Base-by-base conservation (phyloP, 1,284 basidiomycete species). In the Cystobasidiaceae sp. region DNA sequence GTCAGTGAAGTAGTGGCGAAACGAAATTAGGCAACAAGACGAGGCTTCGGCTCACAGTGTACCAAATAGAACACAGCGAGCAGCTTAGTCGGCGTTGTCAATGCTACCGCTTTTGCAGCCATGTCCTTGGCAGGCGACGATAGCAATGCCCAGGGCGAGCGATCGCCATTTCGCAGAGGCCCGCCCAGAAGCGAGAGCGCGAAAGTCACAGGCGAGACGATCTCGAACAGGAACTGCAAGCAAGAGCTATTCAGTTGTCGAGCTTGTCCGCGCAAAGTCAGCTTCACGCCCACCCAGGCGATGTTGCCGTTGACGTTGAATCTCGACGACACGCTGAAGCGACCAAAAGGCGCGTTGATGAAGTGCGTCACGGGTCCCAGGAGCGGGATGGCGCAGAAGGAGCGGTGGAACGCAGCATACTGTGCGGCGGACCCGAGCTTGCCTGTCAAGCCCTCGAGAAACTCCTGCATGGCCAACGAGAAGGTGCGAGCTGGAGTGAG, bases 311-410 rank as follows among this genome's bases (percentile, higher is more conserved):
- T 67, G 43, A 73, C 59, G n/a, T 60, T 69, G 39, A 70, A 37
- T 19, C 6, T 28, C 8, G 41, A 57, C 9, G 48, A 33, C 8
- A 63, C 25, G 28, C 68, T 52, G 60, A 75, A 78, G 4, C 73
- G 57, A 7, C 77, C 77, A 49, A 76, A 76, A 1, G 77, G 77
- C 0, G 77, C 77, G 33, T 77, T 37, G 63, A 66, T 58, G 34
- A 55, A 54, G 25, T 41, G 43, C 51, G 61, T 56, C 33, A 56
- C 52, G 28, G 52, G 61, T 4, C 51, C 61, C 11, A 55, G 32
- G 19, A 56, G 39, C 23, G 46, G 37, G 15, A 55, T 33, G 17
- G 43, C 39, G 8, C 43, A 37, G 17, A 55, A 64, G 17, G 27
- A 39, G n/a, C 61, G 61, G 37, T 64, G 61, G 21, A 64, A 41